These are phyloP conservation scores for Apiosordaria backusii DNA, from an alignment of 495 filamentous ascomycete species.

Conservation along the genomic window DNA sequence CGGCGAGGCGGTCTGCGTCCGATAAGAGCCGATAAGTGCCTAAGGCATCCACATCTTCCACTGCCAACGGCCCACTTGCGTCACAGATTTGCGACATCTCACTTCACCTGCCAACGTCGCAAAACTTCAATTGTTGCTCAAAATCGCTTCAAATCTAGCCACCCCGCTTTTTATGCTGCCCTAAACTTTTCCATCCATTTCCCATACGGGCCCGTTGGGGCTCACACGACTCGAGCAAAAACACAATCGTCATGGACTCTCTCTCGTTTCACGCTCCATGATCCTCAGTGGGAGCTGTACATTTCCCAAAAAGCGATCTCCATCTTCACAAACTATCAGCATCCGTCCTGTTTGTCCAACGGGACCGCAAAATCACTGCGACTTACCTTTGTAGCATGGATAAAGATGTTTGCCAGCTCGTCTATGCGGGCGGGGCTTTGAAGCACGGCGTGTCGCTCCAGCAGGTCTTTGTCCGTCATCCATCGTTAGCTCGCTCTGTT, in stretches of 20 bases:
- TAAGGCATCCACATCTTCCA: neutral
- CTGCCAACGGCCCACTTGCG: neutral
- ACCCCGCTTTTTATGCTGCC: neutral
- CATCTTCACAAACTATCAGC: constrained; percentile 50
- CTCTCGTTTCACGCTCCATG: neutral
- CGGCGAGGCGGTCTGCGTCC: neutral
- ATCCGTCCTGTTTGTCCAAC: neutral
- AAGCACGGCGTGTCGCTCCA: constrained; percentile 65
- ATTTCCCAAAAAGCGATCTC: constrained; percentile 90
- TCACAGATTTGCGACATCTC: neutral
- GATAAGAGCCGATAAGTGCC: neutral
- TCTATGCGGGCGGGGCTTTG: constrained; percentile 73
- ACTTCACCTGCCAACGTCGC: neutral
- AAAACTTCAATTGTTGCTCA: neutral
- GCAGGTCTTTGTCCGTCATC: constrained; percentile 49
- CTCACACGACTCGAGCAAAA: neutral
- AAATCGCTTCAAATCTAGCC: neutral
- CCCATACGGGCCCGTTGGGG: too few species aligned
- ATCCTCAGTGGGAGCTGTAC: constrained; percentile 33
- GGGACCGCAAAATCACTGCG: too few species aligned
- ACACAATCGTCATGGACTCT: neutral
- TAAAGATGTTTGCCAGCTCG: constrained; percentile 76
- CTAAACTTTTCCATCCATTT: too few species aligned
- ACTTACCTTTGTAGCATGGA: constrained; percentile 73
- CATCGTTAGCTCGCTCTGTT: constrained; percentile 23